Evolutionary conservation across 225 moss, liverwort and hornwort genomes (phyloP).

Genomic region (Rhytidiadelphus loreus): DNA sequence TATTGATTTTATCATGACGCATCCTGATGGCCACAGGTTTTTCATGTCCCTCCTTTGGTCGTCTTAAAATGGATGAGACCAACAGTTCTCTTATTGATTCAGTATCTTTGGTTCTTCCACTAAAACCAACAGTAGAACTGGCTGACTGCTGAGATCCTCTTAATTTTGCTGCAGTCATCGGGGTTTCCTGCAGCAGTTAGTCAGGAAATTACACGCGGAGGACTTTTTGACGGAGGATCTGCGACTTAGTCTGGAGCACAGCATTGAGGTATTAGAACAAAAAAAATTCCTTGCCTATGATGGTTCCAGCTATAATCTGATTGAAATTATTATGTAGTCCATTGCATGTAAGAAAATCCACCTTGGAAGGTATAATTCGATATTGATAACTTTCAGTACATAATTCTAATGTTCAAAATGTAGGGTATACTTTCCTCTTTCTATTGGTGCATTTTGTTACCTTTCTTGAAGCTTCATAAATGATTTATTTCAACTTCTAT

Average conservation of each 20-base stretch:
- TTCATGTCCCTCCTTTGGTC: not conserved
- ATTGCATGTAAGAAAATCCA: not conserved
- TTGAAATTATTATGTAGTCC: not conserved
- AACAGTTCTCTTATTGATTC: not conserved
- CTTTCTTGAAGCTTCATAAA: not conserved
- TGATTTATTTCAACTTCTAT: not conserved
- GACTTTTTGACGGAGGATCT: conserved; percentile 85
- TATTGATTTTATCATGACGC: conserved; percentile 87
- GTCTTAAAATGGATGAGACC: not conserved
- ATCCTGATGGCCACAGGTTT: conserved; percentile 87
- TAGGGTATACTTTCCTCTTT: not conserved
- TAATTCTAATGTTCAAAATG: not conserved
- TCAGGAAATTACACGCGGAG: conserved; percentile 51
- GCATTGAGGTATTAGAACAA: conserved; percentile 29
- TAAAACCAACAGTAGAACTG: not conserved
- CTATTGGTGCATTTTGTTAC: not conserved
- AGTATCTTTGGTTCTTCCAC: not conserved
- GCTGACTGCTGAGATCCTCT: not conserved
- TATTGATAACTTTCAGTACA: not conserved
- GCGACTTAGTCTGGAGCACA: conserved; percentile 38
- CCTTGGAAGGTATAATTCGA: not conserved
- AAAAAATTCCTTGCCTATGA: not conserved
- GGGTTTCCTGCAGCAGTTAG: conserved; percentile 51
- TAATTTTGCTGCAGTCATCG: conserved; percentile 50
- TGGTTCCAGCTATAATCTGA: not conserved